Evolutionary conservation across 2,329 filamentous ascomycete species (phyloP), one percentile per base, ranked within the genome.

Genomic region (Paecilomyces sp.): DNA sequence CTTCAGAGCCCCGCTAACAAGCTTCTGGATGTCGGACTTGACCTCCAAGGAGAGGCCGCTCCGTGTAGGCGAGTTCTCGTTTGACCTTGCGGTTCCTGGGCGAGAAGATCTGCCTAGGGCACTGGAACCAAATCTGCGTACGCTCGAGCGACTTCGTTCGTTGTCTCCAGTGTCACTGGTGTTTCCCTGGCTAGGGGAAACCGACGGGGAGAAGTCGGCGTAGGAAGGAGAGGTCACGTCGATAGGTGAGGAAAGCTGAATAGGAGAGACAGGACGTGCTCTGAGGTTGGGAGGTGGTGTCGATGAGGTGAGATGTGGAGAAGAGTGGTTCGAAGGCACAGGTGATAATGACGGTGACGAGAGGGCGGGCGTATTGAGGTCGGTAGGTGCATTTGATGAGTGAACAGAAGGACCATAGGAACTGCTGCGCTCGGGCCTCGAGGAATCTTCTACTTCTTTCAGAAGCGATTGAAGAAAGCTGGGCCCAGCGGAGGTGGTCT

Each of bases 391-490:
- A 54, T 67, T 83, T 62, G 70, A 72, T 55, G 68, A 63, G 8
- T 69, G 65, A 53, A 65, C 67, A 8, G 76, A 71, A 18, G 67
- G 70, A 24, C 69, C 70, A 63, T 67, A 65, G 8, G 72, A 68
- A 50, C 66, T 66, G 22, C 67, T 66, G 59, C 71, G 61, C 58
- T 65, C 61, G 34, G 71, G 63, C 58, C 68, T 65, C 54, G 74
- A 70, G 60, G 76, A 80, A 47, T 78, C 81, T 69, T 96, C 92
- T 1, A 97, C 91, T 73, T 97, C 93, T 71, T 90, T 91, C 56
- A 97, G 78, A 6, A 97, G 79, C 0, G 91, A 93, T 25, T 91
- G 90, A 7, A 97, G 81, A 70, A 97, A 93, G 5, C 90, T 92
- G 7, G 91, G 90, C 7, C 83, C 84, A 30, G 80, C 82, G 47